These are phyloP conservation scores for Blastobotrys buckinghamii DNA, from an alignment of 1,139 yeast species.

Conservation along the genomic window DNA sequence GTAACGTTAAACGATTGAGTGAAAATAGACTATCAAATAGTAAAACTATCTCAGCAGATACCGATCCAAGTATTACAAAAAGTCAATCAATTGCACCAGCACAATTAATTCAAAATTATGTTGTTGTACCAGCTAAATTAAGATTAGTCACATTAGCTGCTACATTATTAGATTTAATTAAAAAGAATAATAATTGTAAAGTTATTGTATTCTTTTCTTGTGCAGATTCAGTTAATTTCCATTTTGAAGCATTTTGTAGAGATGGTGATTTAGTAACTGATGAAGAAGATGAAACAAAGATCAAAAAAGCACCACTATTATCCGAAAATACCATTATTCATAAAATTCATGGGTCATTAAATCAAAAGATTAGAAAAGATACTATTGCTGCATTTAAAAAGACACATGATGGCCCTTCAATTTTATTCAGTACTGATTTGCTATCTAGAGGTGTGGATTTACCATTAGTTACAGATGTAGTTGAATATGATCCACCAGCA, in stretches of 20 bases:
- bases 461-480: slow-evolving; percentile 61
- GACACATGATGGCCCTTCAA: slow-evolving; percentile 41
- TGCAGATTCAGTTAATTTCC: slow-evolving; percentile 92
- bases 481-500: slow-evolving; percentile 91
- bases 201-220: slow-evolving; percentile 88
- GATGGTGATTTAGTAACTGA: slow-evolving; percentile 28
- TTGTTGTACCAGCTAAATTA: slow-evolving; percentile 86
- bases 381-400: slow-evolving; percentile 57
- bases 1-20: slow-evolving; percentile 73
- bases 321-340: slow-evolving; percentile 48
- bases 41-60: slow-evolving; percentile 52
- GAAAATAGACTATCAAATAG: slow-evolving; percentile 57
- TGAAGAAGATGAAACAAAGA: slow-evolving; percentile 24
- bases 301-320: slow-evolving; percentile 51
- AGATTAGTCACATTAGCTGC: slow-evolving; percentile 78
- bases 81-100: slow-evolving; percentile 69
- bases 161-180: slow-evolving; percentile 46
- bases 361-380: slow-evolving; percentile 74
- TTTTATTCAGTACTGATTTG: slow-evolving; percentile 85
- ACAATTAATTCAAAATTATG: slow-evolving; percentile 71
- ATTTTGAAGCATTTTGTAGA: slow-evolving; percentile 62
- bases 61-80: slow-evolving; percentile 30
- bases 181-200: slow-evolving; percentile 38
- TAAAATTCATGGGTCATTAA: slow-evolving; percentile 84
- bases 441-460: slow-evolving; percentile 93